Base-by-base conservation (phyloP, 306 rosid species). In the Sechiopsis laciniata region DNA sequence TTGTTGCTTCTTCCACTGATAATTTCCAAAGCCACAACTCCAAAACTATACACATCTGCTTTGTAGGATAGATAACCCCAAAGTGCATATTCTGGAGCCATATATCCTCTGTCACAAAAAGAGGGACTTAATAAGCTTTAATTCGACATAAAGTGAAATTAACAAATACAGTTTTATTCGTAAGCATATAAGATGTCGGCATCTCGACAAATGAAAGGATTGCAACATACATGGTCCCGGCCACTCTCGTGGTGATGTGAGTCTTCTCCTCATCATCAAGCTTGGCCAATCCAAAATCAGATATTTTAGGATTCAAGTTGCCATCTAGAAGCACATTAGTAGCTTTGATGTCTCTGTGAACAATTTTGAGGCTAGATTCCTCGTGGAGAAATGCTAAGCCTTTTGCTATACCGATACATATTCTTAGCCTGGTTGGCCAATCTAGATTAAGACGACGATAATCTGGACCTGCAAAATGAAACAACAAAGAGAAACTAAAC, bases 311-410 rank as follows among this genome's bases (percentile, higher is more conserved):
- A 75, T 87, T 85, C 29, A 91, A 81, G 32, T 84, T 76, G 14
- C 66, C 77, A 72, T 91, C 95, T 0, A 91, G 87, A 51, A 91
- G 80, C 78, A 87, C 92, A 79, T 90, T 90, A 77, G 96, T 82
- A 54, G 95, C 89, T 79, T 90, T 88, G 80, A 90, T 85, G 83
- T 87, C 96, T 74, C 88, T 81, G 63, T 90, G 96, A 63, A 88
- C 95, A 61, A 87, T 88, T 78, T 87, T 88, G 59, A 90, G 79
- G 72, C 80, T 80, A 20, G 96, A 88, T 67, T 88, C 88, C 73
- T 88, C 95, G n/a, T 87, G 90, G 37, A 91, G 95, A 80, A 85
- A 91, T 71, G 89, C 88, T 55, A 91, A 81, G 46, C 92, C 97
- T 83, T 76, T 91, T n/a, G 95, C 92, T 72, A 91, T 79, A 56